A percentile compares a stretch with the other conserved stretches of the same genome.
These are phyloP conservation scores for Coemansia reversa DNA, from an alignment of 192 early-diverging fungal species.

Conservation along the genomic window DNA sequence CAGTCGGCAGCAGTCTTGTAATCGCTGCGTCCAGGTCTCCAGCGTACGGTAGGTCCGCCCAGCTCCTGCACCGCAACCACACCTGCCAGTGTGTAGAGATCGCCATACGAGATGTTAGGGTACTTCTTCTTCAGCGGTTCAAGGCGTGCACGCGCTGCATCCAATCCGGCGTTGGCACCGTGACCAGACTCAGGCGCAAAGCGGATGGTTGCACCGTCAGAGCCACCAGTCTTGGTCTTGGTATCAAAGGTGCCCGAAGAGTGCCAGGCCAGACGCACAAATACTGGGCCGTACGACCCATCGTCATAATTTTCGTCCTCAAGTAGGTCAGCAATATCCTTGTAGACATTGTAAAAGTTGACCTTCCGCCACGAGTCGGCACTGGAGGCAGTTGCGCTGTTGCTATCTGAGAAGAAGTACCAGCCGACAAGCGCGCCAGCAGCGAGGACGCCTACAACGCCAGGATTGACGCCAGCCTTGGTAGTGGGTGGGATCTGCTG, in stretches of 20 bases:
- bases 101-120: constrained; percentile 80
- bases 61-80: constrained; percentile 74
- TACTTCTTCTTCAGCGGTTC: constrained; percentile 77
- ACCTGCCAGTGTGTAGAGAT: constrained; percentile 80
- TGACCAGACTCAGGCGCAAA: constrained; percentile 64
- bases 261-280: constrained; percentile 86
- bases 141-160: constrained; percentile 68
- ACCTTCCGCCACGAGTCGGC: constrained; percentile 53
- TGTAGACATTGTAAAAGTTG: constrained; percentile 73
- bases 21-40: constrained; percentile 69
- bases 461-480: constrained; percentile 37
- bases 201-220: constrained; percentile 75
- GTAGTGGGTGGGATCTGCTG: constrained; percentile 28
- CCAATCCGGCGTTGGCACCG: constrained; percentile 76
- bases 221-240: constrained; percentile 68
- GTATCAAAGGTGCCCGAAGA: constrained; percentile 75
- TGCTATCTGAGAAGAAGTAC: constrained; percentile 44
- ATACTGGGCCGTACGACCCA: constrained; percentile 74
- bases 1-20: constrained; percentile 42
- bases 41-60: constrained; percentile 74
- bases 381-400: constrained; percentile 8
- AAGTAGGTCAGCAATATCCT: constrained; percentile 73
- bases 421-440: constrained; percentile 56
- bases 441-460: constrained; percentile 41
- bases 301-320: constrained; percentile 79